Conservation (phyloP, 352 stramenopile species). For the Pythium brachiatum region DNA sequence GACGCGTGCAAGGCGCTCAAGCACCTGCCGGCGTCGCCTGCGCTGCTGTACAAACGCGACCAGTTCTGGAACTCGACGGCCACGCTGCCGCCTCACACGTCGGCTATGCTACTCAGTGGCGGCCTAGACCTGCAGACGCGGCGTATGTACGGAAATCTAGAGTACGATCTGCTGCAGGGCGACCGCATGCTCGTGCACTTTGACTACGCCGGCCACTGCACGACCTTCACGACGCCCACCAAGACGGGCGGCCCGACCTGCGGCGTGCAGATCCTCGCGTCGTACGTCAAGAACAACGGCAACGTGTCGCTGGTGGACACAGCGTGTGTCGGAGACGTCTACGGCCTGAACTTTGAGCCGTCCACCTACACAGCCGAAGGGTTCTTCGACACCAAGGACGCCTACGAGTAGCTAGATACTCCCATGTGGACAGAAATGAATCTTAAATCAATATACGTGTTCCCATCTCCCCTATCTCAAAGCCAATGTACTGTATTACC, state of each 20-base stretch:
- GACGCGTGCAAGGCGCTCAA: constrained; percentile 36
- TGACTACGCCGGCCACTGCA: constrained; percentile 69
- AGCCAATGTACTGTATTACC: not conserved
- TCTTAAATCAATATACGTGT: not conserved
- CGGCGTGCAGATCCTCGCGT: constrained; percentile 63
- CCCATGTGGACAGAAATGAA: not conserved
- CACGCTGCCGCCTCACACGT: constrained; percentile 18
- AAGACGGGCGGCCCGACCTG: constrained; percentile 44
- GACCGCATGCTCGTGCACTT: constrained; percentile 69
- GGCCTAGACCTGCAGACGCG: constrained; percentile 18
- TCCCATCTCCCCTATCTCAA: not conserved
- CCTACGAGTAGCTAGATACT: constrained; percentile 41
- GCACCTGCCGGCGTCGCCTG: constrained; percentile 1
- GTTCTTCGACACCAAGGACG: constrained; percentile 37
- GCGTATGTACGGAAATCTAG: constrained; percentile 22
- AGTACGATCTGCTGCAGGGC: constrained; percentile 49
- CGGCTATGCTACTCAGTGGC: constrained; percentile 24
- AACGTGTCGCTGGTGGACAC: constrained; percentile 61
- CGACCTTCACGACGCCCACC: constrained; percentile 71
- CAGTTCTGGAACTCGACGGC: constrained; percentile 30
- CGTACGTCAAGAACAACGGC: constrained; percentile 59
- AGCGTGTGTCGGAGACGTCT: constrained; percentile 58
- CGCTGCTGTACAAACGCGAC: constrained; percentile 28
- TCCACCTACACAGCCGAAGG: constrained; percentile 27
- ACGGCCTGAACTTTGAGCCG: constrained; percentile 42